These are phyloP conservation scores for Paraconiothyrium sp. DNA, from an alignment of 2,329 filamentous ascomycete species.

Conservation along the genomic window DNA sequence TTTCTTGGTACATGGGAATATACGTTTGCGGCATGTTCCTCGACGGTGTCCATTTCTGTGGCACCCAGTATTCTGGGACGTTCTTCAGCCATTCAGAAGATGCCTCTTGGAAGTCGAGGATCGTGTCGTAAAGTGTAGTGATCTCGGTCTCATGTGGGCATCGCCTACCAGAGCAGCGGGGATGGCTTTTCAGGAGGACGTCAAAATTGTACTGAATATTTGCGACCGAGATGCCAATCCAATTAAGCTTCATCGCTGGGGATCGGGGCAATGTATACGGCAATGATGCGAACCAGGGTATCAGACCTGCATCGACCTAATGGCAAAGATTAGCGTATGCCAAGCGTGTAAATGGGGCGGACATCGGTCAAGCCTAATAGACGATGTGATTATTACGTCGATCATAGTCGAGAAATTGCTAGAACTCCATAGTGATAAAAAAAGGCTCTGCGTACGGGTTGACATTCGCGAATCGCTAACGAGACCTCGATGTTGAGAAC, in stretches of 20 bases:
- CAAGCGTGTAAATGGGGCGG: neutral
- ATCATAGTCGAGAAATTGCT: neutral
- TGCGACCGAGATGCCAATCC: slow-evolving; percentile 4
- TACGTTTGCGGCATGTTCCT: neutral
- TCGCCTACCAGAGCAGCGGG: neutral
- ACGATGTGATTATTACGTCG: neutral
- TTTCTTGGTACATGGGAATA: slow-evolving; percentile 5
- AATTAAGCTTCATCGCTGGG: slow-evolving; percentile 3
- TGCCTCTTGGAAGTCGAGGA: neutral
- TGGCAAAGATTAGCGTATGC: neutral
- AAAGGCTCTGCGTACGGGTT: slow-evolving; percentile 1
- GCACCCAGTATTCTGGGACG: slow-evolving; percentile 2
- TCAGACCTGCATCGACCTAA: slow-evolving; percentile 4
- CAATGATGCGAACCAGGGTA: slow-evolving; percentile 6
- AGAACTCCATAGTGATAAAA: neutral
- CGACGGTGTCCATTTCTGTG: slow-evolving; percentile 1
- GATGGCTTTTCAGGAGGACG: neutral
- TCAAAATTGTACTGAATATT: slow-evolving; percentile 8
- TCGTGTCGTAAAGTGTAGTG: neutral
- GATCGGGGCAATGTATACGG: neutral
- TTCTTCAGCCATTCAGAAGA: neutral
- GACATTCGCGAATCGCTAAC: slow-evolving; percentile 4
- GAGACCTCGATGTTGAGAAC: slow-evolving; percentile 11
- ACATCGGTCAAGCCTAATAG: neutral
- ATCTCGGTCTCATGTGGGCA: slow-evolving; percentile 1